These are phyloP conservation scores for Hypoxylon trugodes DNA, from an alignment of 495 filamentous ascomycete species.

Conservation along the genomic window DNA sequence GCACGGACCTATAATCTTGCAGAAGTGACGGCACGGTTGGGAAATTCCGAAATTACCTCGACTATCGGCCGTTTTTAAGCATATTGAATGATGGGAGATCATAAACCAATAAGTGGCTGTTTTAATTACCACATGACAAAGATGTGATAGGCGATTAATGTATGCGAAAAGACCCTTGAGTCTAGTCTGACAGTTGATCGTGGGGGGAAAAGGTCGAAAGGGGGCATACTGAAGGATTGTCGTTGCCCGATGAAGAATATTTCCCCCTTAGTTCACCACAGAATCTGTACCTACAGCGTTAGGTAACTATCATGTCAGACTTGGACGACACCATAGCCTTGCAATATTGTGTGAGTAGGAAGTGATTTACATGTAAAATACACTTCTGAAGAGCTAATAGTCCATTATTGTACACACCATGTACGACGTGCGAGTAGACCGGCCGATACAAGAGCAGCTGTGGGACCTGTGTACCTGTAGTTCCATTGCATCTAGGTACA, in stretches of 20 bases:
- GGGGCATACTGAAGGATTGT: slow-evolving; percentile 8
- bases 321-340: neutral
- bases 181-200: slow-evolving; percentile 26
- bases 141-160: slow-evolving; percentile 30
- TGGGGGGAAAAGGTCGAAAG: slow-evolving; percentile 24
- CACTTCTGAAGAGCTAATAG: neutral
- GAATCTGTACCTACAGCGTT: neutral
- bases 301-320: slow-evolving; percentile 2
- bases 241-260: slow-evolving; percentile 1
- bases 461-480: slow-evolving; percentile 36
- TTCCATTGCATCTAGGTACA: slow-evolving; percentile 36
- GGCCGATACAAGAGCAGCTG: neutral
- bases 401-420: neutral
- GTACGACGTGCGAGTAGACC: neutral
- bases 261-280: neutral
- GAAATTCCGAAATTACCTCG: slow-evolving; percentile 38
- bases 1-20: slow-evolving; percentile 26
- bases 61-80: slow-evolving; percentile 29
- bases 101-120: slow-evolving; percentile 8
- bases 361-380: no score
- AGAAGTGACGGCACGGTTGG: slow-evolving; percentile 21
- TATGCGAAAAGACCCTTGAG: slow-evolving; percentile 13
- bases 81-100: slow-evolving; percentile 24
- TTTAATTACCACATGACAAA: slow-evolving; percentile 23
- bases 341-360: neutral